Base-by-base conservation (phyloP, 257 asterid species). In the Solanum chiquidenum region DNA sequence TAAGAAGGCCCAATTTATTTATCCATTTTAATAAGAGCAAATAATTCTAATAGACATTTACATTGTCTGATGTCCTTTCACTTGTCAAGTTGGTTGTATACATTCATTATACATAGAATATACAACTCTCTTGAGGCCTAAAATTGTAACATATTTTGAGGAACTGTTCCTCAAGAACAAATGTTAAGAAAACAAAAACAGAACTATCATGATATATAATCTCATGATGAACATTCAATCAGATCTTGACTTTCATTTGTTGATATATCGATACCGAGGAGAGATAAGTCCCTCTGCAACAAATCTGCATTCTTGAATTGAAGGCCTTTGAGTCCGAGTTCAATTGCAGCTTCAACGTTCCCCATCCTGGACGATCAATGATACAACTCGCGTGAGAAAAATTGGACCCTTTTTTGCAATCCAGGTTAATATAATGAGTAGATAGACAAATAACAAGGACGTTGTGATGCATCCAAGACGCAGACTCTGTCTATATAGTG, bases 331-430 rank as follows among this genome's bases (percentile, higher is more conserved):
- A 95, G 89, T 84, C 98, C 99, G 87, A 93, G 93, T 88, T 90
- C 90, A 87, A 88, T 72, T 3, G 98, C 98, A 55, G 98, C 98
- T 88, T 95, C 98, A 37, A 95, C 96, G 90, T 96, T 96, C 87
- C 87, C 92, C 94, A 90, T 88, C 89, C 99, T 96, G 94, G 75
- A 40, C 34, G 85, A 91, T 49, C 72, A 46, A 37, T 86, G 64
- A 35, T 62, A 66, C 25, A 31, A 27, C n/a, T 66, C 46, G 11
- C 71, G 31, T 82, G 85, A 82, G 85, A 49, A 79, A 64, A 25
- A 25, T 10, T 64, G 72, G 33, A 64, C 72, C 64, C 34, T n/a
- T 64, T 20, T 64, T 2, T 16, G 1, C 0, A 64, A n/a, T 64
- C 72, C 72, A 64, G 31, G 72, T 64, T 5, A 62, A 0, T 62